These are phyloP conservation scores for Umbellularia californica DNA, from an alignment of 164 flowering plant species.

Conservation along the genomic window DNA sequence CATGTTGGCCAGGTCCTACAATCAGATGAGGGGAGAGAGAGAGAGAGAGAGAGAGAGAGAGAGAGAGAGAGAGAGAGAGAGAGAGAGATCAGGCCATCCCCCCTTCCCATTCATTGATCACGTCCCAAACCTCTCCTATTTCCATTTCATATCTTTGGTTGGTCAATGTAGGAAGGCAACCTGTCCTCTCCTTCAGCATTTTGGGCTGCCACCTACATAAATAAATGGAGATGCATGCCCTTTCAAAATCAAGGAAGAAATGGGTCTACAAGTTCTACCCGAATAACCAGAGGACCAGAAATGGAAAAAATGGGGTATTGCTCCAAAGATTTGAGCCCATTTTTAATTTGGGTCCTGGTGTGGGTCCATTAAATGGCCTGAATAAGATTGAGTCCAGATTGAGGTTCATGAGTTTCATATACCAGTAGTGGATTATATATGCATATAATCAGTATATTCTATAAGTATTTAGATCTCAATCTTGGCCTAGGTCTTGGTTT, in stretches of 20 bases:
- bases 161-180: background rate
- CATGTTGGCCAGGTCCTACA: conserved; percentile 44
- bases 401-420: no score
- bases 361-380: background rate
- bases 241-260: no score
- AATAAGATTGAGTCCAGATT: background rate
- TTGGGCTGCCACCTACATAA: background rate
- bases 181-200: no score
- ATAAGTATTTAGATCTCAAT: no score
- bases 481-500: no score
- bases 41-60: background rate
- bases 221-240: background rate
- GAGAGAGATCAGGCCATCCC: conserved; percentile 5
- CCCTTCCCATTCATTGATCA: conserved; percentile 9
- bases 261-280: background rate
- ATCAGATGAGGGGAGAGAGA: background rate
- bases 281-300: background rate
- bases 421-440: no score
- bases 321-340: no score
- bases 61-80: background rate
- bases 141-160: background rate
- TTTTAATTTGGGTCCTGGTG: background rate
- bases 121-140: conserved; percentile 13
- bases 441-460: no score
- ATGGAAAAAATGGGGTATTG: no score